Conservation (phyloP, 768 basidiomycete species). For the Rhodotorula taiwanensis region DNA sequence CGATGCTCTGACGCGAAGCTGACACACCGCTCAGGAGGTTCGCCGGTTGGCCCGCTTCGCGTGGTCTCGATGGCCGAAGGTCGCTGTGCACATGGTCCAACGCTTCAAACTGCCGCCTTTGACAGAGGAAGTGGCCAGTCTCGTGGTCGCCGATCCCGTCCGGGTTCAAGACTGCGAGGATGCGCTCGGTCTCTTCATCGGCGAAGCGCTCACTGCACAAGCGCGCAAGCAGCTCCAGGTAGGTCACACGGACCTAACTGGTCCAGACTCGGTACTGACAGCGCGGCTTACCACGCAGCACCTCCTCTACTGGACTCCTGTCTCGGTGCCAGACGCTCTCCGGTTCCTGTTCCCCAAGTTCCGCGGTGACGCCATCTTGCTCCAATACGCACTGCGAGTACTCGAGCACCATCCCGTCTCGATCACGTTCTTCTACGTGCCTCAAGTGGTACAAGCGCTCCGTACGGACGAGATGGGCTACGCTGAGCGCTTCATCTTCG, state of each 20-base stretch:
- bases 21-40: conserved; percentile 56
- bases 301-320: conserved; percentile 78
- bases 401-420: conserved; percentile 90
- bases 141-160: conserved; percentile 65
- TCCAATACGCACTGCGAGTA: conserved; percentile 95
- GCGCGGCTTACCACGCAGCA: conserved; percentile 52
- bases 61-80: conserved; percentile 76
- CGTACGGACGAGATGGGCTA: conserved; percentile 80
- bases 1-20: neutral
- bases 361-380: conserved; percentile 69
- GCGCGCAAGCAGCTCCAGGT: conserved; percentile 71
- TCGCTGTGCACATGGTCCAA: conserved; percentile 76
- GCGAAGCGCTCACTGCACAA: conserved; percentile 57
- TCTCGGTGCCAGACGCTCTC: conserved; percentile 55
- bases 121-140: conserved; percentile 63
- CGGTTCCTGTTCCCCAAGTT: conserved; percentile 76
- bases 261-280: neutral
- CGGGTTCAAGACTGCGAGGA: conserved; percentile 70
- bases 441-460: conserved; percentile 93
- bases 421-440: conserved; percentile 96
- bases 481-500: conserved; percentile 88
- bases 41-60: conserved; percentile 58
- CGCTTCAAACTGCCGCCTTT: conserved; percentile 68
- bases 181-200: conserved; percentile 70
- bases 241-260: conserved; percentile 17